These are phyloP conservation scores for Sungouiella thailandica DNA, from an alignment of 805 yeast genomes.

Conservation along the genomic window DNA sequence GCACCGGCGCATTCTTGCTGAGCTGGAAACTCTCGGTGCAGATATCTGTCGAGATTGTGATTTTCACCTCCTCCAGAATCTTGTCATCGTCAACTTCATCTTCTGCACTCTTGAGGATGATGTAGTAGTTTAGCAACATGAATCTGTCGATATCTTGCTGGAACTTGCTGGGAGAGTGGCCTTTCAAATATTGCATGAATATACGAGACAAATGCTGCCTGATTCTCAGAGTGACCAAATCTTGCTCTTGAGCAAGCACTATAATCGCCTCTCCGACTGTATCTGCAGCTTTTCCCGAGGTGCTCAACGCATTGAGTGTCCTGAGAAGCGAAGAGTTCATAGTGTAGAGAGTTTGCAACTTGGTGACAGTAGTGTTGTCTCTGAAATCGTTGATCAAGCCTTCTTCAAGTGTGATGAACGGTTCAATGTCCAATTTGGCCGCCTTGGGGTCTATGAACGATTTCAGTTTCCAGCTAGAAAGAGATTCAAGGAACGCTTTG, in stretches of 20 bases:
- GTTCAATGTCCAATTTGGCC: background rate
- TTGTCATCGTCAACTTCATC: constrained; percentile 1
- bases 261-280: constrained; percentile 1
- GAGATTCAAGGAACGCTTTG: constrained; percentile 10
- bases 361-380: constrained; percentile 11
- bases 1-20: constrained; percentile 10
- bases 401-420: constrained; percentile 3
- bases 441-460: constrained; percentile 4
- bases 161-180: constrained; percentile 1
- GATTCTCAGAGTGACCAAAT: constrained; percentile 12
- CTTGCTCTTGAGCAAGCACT: constrained; percentile 15
- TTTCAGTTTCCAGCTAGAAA: constrained; percentile 13
- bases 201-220: constrained; percentile 17
- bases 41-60: constrained; percentile 26
- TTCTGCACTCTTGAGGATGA: constrained; percentile 3
- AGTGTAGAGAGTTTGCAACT: constrained; percentile 18
- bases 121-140: constrained; percentile 15
- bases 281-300: background rate
- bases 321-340: constrained; percentile 18
- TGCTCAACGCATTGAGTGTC: constrained; percentile 8
- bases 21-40: constrained; percentile 29
- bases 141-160: constrained; percentile 19
- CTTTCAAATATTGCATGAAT: constrained; percentile 11
- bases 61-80: constrained; percentile 15
- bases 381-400: constrained; percentile 15